Percentiles rank a stretch among this genome's conserved stretches.
phyloP scores from a whole-genome alignment of 139 green algal species.

The Asterochloris erici region DNA sequence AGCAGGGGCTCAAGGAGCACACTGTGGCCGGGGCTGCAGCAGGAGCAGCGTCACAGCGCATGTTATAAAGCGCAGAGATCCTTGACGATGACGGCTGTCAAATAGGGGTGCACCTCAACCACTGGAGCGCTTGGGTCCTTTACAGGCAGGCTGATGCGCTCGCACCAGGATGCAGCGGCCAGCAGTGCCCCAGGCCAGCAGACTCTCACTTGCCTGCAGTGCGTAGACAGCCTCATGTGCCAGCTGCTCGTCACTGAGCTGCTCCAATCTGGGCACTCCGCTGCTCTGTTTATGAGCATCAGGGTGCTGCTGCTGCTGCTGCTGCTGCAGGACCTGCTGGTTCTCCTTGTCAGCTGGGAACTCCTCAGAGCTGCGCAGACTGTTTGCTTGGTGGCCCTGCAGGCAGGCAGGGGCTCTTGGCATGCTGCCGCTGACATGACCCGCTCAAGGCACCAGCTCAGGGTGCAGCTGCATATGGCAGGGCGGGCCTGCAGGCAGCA shows the following conservation, averaged over 20 bases:
- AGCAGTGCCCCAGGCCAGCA: not conserved
- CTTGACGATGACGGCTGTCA: not conserved
- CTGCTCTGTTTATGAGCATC: not conserved
- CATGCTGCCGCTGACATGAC: not conserved
- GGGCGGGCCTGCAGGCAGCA: not conserved
- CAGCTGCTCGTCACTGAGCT: constrained; percentile 1
- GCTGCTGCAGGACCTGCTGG: not conserved
- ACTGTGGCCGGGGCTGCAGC: no score
- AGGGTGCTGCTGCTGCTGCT: not conserved
- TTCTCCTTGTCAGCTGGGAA: constrained; percentile 17
- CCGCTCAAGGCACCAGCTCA: not conserved
- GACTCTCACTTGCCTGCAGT: not conserved
- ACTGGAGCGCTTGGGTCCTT: not conserved
- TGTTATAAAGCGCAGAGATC: no score
- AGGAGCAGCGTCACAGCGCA: no score
- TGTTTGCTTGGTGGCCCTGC: not conserved
- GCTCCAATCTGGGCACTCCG: not conserved
- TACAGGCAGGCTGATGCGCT: not conserved
- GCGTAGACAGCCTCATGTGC: constrained; percentile 6
- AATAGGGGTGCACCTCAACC: not conserved
- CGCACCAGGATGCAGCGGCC: not conserved
- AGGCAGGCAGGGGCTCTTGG: not conserved
- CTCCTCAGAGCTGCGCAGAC: constrained; percentile 17
- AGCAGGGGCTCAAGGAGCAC: no score
- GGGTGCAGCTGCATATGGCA: not conserved